These are phyloP conservation scores for Geum urbanum DNA, from an alignment of 306 rosid genomes.

Conservation along the genomic window DNA sequence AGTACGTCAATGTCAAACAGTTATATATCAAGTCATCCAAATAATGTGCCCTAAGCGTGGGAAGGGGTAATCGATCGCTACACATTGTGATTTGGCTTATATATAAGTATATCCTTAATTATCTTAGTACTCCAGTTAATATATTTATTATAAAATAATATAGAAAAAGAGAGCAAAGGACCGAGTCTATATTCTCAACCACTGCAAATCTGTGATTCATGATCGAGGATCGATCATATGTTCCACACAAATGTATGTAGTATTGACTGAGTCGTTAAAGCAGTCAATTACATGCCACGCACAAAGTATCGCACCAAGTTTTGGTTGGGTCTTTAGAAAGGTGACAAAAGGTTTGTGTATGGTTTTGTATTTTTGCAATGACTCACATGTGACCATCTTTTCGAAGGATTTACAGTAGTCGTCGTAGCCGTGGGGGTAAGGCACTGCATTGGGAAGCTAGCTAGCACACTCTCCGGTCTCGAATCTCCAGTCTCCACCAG, in stretches of 20 bases:
- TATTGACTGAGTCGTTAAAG: neutral
- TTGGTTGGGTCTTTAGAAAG: neutral
- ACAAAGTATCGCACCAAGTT: neutral
- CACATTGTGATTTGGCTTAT: too few species aligned
- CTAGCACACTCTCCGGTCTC: too few species aligned
- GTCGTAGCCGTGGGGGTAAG: constrained; percentile 10
- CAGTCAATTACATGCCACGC: neutral
- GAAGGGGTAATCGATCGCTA: too few species aligned
- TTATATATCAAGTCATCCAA: too few species aligned
- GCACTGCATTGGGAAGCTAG: neutral
- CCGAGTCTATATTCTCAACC: neutral
- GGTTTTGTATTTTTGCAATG: neutral
- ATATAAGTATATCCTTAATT: neutral
- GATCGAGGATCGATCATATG: neutral
- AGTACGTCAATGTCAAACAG: too few species aligned
- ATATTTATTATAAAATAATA: too few species aligned
- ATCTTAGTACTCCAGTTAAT: too few species aligned
- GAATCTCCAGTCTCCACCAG: too few species aligned
- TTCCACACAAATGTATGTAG: too few species aligned
- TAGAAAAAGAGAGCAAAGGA: too few species aligned
- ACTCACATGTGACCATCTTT: neutral
- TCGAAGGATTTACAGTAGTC: neutral
- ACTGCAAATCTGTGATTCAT: neutral
- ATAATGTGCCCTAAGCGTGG: too few species aligned
- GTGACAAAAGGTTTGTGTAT: neutral